Evolutionary conservation across 805 yeast species (phyloP).

Genomic region (Candida silvatica): DNA sequence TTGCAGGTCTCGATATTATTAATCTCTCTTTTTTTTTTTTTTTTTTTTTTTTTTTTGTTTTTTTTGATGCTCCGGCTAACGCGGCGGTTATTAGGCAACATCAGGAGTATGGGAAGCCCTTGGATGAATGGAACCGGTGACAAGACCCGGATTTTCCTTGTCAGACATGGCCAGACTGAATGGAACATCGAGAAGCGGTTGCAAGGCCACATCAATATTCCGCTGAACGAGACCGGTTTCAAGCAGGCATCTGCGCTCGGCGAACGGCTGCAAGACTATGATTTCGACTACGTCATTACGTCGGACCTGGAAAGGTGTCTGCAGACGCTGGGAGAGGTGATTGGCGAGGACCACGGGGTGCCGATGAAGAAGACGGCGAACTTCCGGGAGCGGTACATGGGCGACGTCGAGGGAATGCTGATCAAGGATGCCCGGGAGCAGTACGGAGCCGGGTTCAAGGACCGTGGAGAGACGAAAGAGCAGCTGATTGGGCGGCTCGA

Average conservation of each 20-base stretch:
- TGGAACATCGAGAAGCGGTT: slow-evolving; percentile 59
- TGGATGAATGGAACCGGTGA: slow-evolving; percentile 1
- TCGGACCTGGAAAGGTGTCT: slow-evolving; percentile 54
- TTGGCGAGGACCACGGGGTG: slow-evolving; percentile 9
- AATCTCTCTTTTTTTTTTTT: too few relatives aligned
- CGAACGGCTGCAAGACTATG: slow-evolving; percentile 26
- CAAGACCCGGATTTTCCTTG: slow-evolving; percentile 37
- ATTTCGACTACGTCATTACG: slow-evolving; percentile 37
- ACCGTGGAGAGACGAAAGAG: slow-evolving; percentile 53
- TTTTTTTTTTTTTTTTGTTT: too few relatives aligned
- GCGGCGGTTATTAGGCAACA: too few relatives aligned
- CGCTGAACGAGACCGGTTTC: slow-evolving; percentile 52
- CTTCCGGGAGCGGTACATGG: slow-evolving; percentile 73
- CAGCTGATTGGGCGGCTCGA: slow-evolving; percentile 41
- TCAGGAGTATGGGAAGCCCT: not conserved
- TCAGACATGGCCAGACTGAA: slow-evolving; percentile 82
- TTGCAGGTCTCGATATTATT: too few relatives aligned
- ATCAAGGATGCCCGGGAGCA: slow-evolving; percentile 52
- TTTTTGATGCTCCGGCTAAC: too few relatives aligned
- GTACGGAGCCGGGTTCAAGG: slow-evolving; percentile 51
- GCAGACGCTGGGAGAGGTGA: slow-evolving; percentile 44
- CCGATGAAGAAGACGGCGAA: slow-evolving; percentile 26
- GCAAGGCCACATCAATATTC: slow-evolving; percentile 72
- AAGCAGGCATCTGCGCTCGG: slow-evolving; percentile 56
- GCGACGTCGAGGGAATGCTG: slow-evolving; percentile 68